Evolutionary conservation across 331 rosid genomes (phyloP).

Genomic region (Dryas integrifolia): DNA sequence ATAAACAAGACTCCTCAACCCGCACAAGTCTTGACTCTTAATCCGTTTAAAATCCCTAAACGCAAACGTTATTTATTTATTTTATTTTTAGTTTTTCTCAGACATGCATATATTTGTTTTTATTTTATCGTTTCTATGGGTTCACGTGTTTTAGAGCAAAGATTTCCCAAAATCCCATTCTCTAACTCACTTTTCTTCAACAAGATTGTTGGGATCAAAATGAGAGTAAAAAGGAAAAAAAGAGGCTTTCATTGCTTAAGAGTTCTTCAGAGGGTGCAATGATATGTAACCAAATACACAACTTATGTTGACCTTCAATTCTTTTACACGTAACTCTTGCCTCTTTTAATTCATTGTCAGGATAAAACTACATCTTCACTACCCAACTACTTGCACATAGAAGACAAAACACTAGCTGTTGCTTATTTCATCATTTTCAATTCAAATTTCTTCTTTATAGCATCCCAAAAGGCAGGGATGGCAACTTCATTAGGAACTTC

Average conservation of each 20-base stretch:
- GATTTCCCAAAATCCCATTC: too few relatives aligned
- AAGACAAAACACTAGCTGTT: not conserved
- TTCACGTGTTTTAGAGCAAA: too few relatives aligned
- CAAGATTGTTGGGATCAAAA: not conserved
- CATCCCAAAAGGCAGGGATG: conserved; percentile 80
- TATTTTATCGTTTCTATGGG: too few relatives aligned
- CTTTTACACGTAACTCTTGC: not conserved
- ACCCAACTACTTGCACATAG: not conserved
- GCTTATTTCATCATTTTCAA: not conserved
- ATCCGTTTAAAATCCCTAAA: too few relatives aligned
- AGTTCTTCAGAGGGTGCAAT: too few relatives aligned
- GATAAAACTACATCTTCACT: conserved; percentile 8
- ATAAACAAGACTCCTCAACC: too few relatives aligned
- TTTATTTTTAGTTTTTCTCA: too few relatives aligned
- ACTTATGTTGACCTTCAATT: not conserved
- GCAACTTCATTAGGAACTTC: conserved; percentile 73
- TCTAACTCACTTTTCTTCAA: too few relatives aligned
- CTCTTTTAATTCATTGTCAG: not conserved
- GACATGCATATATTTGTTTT: too few relatives aligned
- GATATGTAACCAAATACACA: not conserved
- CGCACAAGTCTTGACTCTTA: too few relatives aligned
- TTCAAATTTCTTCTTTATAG: conserved; percentile 63
- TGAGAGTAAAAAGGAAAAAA: not conserved
- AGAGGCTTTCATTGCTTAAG: not conserved
- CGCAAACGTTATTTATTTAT: too few relatives aligned